A percentile compares a stretch with the other conserved stretches of the same genome.
Evolutionary conservation across 73 alveolate species (phyloP).

Genomic region (Stentor roeselii): DNA sequence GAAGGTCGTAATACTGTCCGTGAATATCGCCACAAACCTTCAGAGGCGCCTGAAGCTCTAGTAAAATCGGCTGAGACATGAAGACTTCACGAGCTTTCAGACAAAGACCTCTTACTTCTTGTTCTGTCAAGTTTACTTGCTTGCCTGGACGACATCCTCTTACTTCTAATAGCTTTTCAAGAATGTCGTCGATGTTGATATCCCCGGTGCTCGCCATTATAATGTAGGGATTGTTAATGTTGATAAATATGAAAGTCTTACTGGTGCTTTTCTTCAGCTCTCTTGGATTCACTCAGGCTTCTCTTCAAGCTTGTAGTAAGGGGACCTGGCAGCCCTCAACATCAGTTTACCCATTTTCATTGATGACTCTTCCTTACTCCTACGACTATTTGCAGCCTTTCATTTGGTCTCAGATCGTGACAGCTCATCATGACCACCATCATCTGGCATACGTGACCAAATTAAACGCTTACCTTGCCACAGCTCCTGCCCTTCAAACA

Average conservation of each 20-base stretch:
- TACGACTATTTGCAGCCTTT: not conserved
- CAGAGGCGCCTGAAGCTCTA: conserved; percentile 43
- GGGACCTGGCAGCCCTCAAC: not conserved
- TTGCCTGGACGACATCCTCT: conserved; percentile 84
- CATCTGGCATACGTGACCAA: conserved; percentile 9
- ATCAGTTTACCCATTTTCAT: not conserved
- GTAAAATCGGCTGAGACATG: conserved; percentile 49
- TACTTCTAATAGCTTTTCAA: too few relatives aligned
- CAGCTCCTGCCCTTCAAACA: conserved; percentile 20
- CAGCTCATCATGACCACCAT: conserved; percentile 27
- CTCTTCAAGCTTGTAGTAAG: not conserved
- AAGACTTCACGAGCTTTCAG: conserved; percentile 1
- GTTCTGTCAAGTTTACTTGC: conserved; percentile 80
- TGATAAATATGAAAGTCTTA: too few relatives aligned
- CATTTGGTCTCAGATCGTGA: not conserved
- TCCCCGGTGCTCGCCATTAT: too few relatives aligned
- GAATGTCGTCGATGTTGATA: too few relatives aligned
- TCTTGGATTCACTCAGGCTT: too few relatives aligned
- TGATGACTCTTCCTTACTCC: not conserved
- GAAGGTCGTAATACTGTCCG: conserved; percentile 36
- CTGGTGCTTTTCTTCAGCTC: too few relatives aligned
- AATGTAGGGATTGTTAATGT: too few relatives aligned
- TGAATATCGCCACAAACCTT: conserved; percentile 30
- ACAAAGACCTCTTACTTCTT: too few relatives aligned
- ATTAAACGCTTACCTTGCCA: conserved; percentile 7